Evolutionary conservation across 2,329 filamentous ascomycete genomes (phyloP), one percentile per base, ranked within the genome.

Genomic region (Dactylella cylindrospora): DNA sequence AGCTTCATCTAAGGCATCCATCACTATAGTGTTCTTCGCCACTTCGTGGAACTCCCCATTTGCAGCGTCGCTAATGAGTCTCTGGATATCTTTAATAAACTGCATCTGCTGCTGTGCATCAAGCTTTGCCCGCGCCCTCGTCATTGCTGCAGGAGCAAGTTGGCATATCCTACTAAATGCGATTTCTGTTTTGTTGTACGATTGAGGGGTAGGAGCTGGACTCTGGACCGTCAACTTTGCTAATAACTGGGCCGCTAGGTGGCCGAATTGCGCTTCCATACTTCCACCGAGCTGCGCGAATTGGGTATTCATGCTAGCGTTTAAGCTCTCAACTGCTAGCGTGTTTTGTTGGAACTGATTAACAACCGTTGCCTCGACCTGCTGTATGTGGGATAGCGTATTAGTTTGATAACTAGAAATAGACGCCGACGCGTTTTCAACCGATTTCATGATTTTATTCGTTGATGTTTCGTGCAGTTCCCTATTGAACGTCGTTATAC

Each of bases 181-280:
- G 10, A 31, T 54, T 15, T 45, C 50, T 7, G 46, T 8, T 13
- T 45, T 4, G 13, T 38, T n/a, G n/a, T n/a, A n/a, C n/a, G n/a
- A n/a, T n/a, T n/a, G n/a, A n/a, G n/a, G n/a, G n/a, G n/a, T n/a
- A n/a, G n/a, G n/a, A n/a, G n/a, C n/a, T n/a, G n/a, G n/a, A n/a
- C n/a, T n/a, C n/a, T n/a, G n/a, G n/a, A n/a, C n/a, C n/a, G n/a
- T n/a, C n/a, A n/a, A n/a, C n/a, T n/a, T n/a, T n/a, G n/a, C n/a
- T n/a, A n/a, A n/a, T n/a, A n/a, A n/a, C n/a, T n/a, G n/a, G n/a
- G n/a, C n/a, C n/a, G n/a, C n/a, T n/a, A n/a, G n/a, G n/a, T n/a
- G n/a, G n/a, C n/a, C n/a, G n/a, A n/a, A n/a, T n/a, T n/a, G n/a
- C n/a, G n/a, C n/a, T n/a, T 36, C 19, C 1, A 59, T 20, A 7